A percentile compares a stretch with the other conserved stretches of the same genome.
Evolutionary conservation across 805 yeast species (phyloP).

Genomic region (Starmerella scarabaei): DNA sequence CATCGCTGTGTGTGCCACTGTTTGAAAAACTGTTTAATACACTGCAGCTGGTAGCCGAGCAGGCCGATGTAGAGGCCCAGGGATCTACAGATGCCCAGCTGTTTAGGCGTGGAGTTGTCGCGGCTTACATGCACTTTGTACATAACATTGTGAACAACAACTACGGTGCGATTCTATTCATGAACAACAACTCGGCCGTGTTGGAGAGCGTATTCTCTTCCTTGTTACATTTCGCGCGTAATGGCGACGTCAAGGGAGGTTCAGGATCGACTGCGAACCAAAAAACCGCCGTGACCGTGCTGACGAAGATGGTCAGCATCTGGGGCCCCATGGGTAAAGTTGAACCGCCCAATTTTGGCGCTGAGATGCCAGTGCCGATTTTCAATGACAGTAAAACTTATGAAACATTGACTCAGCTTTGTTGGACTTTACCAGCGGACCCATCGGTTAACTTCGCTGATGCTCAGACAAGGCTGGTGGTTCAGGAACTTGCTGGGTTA

Average conservation of each 20-base stretch:
- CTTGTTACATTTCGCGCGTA: constrained; percentile 52
- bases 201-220: constrained; percentile 51
- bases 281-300: constrained; percentile 55
- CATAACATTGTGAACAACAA: constrained; percentile 63
- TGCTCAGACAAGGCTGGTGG: constrained; percentile 63
- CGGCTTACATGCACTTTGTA: constrained; percentile 55
- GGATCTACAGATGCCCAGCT: constrained; percentile 47
- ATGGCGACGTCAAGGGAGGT: constrained; percentile 36
- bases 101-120: constrained; percentile 39
- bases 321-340: constrained; percentile 56
- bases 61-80: constrained; percentile 28
- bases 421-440: constrained; percentile 72
- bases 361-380: constrained; percentile 49
- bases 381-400: constrained; percentile 52
- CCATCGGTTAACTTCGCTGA: constrained; percentile 57
- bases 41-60: constrained; percentile 24
- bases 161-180: constrained; percentile 61
- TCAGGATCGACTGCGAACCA: constrained; percentile 37
- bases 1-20: constrained; percentile 63
- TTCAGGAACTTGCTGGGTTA: constrained; percentile 60
- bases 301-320: constrained; percentile 45
- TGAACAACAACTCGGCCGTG: constrained; percentile 48
- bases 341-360: constrained; percentile 33
- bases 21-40: constrained; percentile 46
- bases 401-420: constrained; percentile 50